Evolutionary conservation across 2,329 filamentous ascomycete genomes (phyloP).

Genomic region (Botryotinia globosa): DNA sequence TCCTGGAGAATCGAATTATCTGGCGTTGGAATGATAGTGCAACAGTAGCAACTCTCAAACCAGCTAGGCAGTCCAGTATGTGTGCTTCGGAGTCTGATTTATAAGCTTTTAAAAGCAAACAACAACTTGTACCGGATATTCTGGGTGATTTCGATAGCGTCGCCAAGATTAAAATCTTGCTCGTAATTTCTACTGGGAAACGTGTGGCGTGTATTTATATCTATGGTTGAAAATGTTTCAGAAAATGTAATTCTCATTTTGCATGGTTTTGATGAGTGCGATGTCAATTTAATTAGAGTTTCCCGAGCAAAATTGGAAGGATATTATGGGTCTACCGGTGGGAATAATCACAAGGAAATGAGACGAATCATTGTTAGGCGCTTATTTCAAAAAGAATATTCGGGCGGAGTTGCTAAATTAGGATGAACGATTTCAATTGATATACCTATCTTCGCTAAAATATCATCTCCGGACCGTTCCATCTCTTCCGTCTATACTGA

Average conservation of each 20-base stretch:
- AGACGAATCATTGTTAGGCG: neutral
- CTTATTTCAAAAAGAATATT: neutral
- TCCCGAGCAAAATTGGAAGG: too few relatives aligned
- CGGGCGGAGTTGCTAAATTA: neutral
- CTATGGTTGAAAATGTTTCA: neutral
- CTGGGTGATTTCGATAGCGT: neutral
- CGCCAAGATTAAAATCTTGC: too few relatives aligned
- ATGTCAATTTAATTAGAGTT: too few relatives aligned
- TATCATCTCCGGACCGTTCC: neutral
- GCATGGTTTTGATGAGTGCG: neutral
- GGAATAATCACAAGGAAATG: too few relatives aligned
- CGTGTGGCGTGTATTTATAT: neutral
- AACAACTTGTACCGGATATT: neutral
- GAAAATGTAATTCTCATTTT: neutral
- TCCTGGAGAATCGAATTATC: neutral
- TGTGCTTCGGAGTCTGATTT: neutral
- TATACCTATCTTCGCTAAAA: neutral
- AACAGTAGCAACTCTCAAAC: neutral
- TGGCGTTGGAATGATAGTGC: neutral
- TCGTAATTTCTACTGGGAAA: neutral
- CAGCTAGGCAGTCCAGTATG: too few relatives aligned
- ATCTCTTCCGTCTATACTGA: neutral
- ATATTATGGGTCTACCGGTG: accelerated
- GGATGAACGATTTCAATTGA: too few relatives aligned
- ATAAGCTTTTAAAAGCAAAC: neutral